Evolutionary conservation across 331 rosid species (phyloP), one percentile per base, ranked within the genome.

Genomic region (Phaseolus coccineus): DNA sequence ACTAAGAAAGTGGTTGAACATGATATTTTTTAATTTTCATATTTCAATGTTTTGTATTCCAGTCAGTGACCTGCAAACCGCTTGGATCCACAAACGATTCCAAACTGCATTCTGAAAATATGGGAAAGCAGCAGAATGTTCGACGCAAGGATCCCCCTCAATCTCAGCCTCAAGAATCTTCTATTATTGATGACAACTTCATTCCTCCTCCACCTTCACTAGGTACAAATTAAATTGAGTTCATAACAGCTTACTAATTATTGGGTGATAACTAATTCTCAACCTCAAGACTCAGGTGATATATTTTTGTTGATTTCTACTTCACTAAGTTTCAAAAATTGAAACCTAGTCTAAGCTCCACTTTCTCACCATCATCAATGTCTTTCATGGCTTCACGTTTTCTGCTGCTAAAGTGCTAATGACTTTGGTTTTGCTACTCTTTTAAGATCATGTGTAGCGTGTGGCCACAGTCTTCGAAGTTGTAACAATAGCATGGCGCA

Each of bases 181-280:
- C 88, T 74, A 69, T 74, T 71, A 40, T 71, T 56, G 89, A 85
- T 63, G 83, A 88, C 67, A 84, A 64, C 78, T 79, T 77, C 81
- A 85, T 96, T 83, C 98, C 97, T 35, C 92, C 77, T 16, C 99
- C 97, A 10, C 96, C 97, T 62, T 71, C 84, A 24, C 90, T 96
- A 35, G 99, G 99, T 96, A 89, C 76, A 57, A 55, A 46, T 77
- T 48, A 51, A 64, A 53, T 76, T 74, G 30, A 64, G 79, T 59
- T 81, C 15, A 63, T 51, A 73, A 9, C 67, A 55, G n/a, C 52
- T 6, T 78, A 16, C 40, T 69, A 19, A 8, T 67, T 44, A 44
- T 44, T 10, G 2, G 48, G 48, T 44, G 14, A 44, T 44, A 44
- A 46, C 51, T 3, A 10, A 46, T 2, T 46, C 51, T 46, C 51